A percentile compares a stretch with the other conserved stretches of the same genome.
phyloP scores from a whole-genome alignment of 805 yeast genomes.

The Trichomonascus vanleenenianus region DNA sequence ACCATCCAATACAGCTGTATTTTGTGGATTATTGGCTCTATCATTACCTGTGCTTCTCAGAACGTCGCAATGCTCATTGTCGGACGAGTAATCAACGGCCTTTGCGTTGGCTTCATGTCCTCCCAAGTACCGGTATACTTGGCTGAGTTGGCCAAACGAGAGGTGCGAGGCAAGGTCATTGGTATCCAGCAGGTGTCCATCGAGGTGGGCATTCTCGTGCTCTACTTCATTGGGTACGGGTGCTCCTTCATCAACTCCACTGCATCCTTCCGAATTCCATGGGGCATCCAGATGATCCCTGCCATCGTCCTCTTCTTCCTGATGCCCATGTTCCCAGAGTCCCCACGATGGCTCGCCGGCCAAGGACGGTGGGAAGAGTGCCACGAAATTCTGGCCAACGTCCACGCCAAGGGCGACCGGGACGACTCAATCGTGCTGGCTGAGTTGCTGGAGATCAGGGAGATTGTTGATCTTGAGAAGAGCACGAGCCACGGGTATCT shows the following conservation, averaged over 20 bases:
- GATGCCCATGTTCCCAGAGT: slow-evolving; percentile 41
- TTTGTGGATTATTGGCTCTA: slow-evolving; percentile 56
- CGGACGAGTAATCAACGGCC: slow-evolving; percentile 55
- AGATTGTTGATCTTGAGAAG: slow-evolving; percentile 30
- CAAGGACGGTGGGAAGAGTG: slow-evolving; percentile 28
- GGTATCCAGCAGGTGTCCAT: slow-evolving; percentile 57
- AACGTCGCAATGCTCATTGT: slow-evolving; percentile 38
- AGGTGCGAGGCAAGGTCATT: slow-evolving; percentile 51
- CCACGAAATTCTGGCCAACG: slow-evolving; percentile 15
- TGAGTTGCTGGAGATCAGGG: slow-evolving; percentile 39
- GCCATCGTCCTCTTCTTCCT: slow-evolving; percentile 39
- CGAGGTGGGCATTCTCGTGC: slow-evolving; percentile 53
- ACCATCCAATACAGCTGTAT: slow-evolving; percentile 45
- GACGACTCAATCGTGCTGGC: slow-evolving; percentile 33
- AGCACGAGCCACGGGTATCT: slow-evolving; percentile 14
- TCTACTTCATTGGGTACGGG: slow-evolving; percentile 50
- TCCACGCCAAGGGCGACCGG: slow-evolving; percentile 26
- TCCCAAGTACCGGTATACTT: slow-evolving; percentile 57
- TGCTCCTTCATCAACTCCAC: slow-evolving; percentile 38
- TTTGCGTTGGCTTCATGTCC: slow-evolving; percentile 60
- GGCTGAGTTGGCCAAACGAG: slow-evolving; percentile 56
- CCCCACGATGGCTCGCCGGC: slow-evolving; percentile 33
- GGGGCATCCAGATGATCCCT: slow-evolving; percentile 55
- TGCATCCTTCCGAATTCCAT: slow-evolving; percentile 52
- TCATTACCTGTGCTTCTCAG: slow-evolving; percentile 42